phyloP scores from a whole-genome alignment of 805 yeast species.

The Wickerhamiella slavikovae region DNA sequence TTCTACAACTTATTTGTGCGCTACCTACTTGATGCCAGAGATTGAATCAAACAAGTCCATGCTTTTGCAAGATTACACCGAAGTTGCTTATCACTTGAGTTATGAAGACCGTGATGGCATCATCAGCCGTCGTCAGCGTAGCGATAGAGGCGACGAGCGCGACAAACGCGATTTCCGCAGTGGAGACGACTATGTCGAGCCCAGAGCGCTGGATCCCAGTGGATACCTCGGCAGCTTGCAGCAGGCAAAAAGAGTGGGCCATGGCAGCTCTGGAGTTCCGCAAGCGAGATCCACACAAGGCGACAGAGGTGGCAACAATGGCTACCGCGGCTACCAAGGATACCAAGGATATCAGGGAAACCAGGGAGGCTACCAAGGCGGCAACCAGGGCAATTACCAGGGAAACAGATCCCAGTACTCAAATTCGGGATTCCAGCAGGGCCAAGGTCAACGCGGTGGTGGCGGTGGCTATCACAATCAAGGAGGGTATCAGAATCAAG shows the following conservation, averaged over 20 bases:
- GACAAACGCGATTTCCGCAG: constrained; percentile 10
- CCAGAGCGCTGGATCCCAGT: constrained; percentile 6
- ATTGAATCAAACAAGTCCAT: constrained; percentile 49
- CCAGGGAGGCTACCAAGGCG: constrained; percentile 1
- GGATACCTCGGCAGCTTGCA: constrained; percentile 10
- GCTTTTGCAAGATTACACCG: constrained; percentile 58
- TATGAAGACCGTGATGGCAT: constrained; percentile 50
- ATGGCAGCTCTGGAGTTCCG: constrained; percentile 4
- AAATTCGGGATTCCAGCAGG: no score
- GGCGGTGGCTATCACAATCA: constrained; percentile 2
- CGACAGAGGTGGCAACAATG: constrained; percentile 2
- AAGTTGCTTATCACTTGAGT: constrained; percentile 38
- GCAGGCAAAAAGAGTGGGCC: constrained; percentile 3
- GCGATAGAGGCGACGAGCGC: constrained; percentile 14
- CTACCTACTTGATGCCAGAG: constrained; percentile 42
- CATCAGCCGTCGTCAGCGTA: constrained; percentile 13
- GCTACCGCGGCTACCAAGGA: constrained; percentile 2
- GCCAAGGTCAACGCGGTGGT: background rate
- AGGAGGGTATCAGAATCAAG: background rate
- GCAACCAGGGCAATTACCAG: background rate
- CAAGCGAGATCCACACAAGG: no score
- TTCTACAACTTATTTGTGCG: constrained; percentile 22
- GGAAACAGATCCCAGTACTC: no score
- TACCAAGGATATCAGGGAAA: constrained; percentile 5
- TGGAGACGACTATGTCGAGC: constrained; percentile 7